Base-by-base conservation (phyloP, 2,329 filamentous ascomycete genomes). In the Orbilia javanica region DNA sequence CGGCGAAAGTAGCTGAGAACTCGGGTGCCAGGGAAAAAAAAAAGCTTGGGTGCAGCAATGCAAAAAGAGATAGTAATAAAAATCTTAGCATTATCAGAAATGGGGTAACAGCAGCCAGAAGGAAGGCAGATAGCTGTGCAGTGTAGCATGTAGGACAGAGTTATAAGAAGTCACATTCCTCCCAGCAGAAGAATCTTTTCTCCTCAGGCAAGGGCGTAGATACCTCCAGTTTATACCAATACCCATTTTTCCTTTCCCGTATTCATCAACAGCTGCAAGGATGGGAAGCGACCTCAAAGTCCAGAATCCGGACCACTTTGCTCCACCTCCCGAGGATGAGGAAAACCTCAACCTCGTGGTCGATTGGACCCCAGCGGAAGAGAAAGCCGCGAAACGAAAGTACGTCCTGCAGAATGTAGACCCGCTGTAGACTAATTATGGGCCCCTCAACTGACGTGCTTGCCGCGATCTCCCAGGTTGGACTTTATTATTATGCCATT, bases 401-500 rank as follows among this genome's bases (percentile, higher is more conserved):
- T 77, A 77, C 13, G 73, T 77, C 46, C 6, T 57, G 52, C 39
- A 44, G 22, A 36, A 29, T 25, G 50, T 39, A 36, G 46, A 60
- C 36, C 70, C 52, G 29, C n/a, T 6, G 29, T 44, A 52, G 27
- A 42, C 70, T 74, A 77, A 62, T 52, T 6, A 18, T 13, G 10
- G 18, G 20, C 15, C 48, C 42, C 27, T 13, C 8, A 39, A 68
- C 65, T 70, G 57, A 64, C 60, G 57, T 77, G 46, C 20, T 70
- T 66, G 42, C 42, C 27, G 71, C 36, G 18, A 39, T 68, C 11
- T 31, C 84, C 18, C 83, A 88, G 86, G 79, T 83, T 86, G 48
- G 86, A 88, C 74, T 81, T 82, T 6, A 85, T 85, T 0, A 86
- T 88, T 1, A 83, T 88, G 0, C 85, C 86, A 0, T 82, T 88